Evolutionary conservation across 306 rosid species (phyloP).

Genomic region (Vachellia collinsii): DNA sequence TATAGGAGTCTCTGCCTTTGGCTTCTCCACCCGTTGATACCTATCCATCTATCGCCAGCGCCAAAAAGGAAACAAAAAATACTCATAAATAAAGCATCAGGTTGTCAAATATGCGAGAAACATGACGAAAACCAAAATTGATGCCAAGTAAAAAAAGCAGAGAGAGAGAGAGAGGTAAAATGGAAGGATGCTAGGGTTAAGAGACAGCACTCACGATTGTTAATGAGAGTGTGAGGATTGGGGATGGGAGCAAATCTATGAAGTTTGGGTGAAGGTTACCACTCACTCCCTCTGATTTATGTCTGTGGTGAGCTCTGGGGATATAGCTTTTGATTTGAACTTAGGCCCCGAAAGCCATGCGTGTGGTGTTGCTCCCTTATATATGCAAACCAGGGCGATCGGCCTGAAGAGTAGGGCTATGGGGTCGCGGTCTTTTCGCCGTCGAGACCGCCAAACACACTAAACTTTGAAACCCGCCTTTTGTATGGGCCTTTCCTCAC

Average conservation of each 20-base stretch:
- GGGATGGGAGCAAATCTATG: constrained; percentile 30
- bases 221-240: not conserved
- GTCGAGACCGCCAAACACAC: constrained; percentile 50
- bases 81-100: not conserved
- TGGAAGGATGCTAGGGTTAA: constrained; percentile 38
- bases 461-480: not conserved
- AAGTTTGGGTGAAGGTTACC: constrained; percentile 23
- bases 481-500: not conserved
- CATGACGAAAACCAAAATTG: not conserved
- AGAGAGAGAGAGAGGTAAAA: not conserved
- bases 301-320: not conserved
- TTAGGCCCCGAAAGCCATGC: constrained; percentile 23
- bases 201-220: constrained; percentile 16
- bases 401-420: constrained; percentile 50
- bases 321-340: constrained; percentile 25
- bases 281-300: constrained; percentile 22
- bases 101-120: not conserved
- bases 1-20: constrained; percentile 63
- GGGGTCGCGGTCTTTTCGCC: constrained; percentile 63
- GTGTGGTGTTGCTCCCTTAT: not conserved
- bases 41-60: constrained; percentile 63
- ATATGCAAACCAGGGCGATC: not conserved
- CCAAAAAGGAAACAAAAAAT: not conserved
- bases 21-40: constrained; percentile 93
- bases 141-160: not conserved